Conservation (phyloP, 1,139 yeast species). For the Zhuliangozyma blackwelliae region DNA sequence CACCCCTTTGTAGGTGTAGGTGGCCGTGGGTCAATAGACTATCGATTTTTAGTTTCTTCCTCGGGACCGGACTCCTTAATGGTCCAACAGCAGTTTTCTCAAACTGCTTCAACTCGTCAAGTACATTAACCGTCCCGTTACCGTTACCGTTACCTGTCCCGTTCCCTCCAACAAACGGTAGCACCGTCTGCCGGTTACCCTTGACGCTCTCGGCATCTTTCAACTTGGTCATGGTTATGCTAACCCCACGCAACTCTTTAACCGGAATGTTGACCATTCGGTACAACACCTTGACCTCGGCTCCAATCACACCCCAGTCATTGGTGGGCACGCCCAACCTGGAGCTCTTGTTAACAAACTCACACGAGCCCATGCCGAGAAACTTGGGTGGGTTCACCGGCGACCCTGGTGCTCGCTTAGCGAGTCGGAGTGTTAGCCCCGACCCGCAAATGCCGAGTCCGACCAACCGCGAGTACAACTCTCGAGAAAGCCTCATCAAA, state of each 20-base stretch:
- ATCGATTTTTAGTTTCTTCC: too few relatives aligned
- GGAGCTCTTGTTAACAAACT: constrained; percentile 54
- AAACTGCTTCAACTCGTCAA: constrained; percentile 8
- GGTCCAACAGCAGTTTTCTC: background rate
- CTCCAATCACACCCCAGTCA: constrained; percentile 56
- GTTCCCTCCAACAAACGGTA: constrained; percentile 27
- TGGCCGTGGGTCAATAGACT: too few relatives aligned
- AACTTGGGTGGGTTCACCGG: constrained; percentile 73
- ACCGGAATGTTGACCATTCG: constrained; percentile 59
- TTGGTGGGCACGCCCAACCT: constrained; percentile 62
- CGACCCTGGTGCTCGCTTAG: constrained; percentile 60
- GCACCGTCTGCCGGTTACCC: constrained; percentile 34
- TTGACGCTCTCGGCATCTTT: constrained; percentile 31
- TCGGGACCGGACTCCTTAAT: too few relatives aligned
- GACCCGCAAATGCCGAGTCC: constrained; percentile 51
- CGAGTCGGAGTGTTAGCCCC: constrained; percentile 57
- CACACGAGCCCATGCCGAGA: constrained; percentile 82
- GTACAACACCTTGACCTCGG: constrained; percentile 56
- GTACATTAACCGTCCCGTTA: constrained; percentile 4
- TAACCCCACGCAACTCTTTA: constrained; percentile 71
- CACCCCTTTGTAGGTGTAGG: too few relatives aligned
- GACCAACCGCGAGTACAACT: constrained; percentile 51
- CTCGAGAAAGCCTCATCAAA: constrained; percentile 53
- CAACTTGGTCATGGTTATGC: constrained; percentile 61
- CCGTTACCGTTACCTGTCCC: too few relatives aligned